A percentile compares a stretch with the other conserved stretches of the same genome.
Evolutionary conservation across 1,284 basidiomycete species (phyloP).

Genomic region (Leccinum variabile): DNA sequence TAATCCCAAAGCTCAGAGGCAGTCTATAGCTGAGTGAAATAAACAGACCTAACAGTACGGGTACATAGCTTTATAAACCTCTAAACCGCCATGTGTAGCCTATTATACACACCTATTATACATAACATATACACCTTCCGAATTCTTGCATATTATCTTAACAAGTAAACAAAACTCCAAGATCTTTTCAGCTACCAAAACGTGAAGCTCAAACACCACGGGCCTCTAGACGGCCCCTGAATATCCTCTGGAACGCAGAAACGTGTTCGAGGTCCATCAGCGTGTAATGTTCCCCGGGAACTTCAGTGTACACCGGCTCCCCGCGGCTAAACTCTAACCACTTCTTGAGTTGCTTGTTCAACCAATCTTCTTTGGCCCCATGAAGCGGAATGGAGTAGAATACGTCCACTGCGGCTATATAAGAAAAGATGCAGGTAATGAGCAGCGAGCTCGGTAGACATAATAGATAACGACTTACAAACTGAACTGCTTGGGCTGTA

Average conservation of each 20-base stretch:
- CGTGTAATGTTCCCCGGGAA: constrained; percentile 36
- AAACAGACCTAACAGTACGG: too few relatives aligned
- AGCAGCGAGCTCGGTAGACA: neutral
- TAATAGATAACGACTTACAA: constrained; percentile 6
- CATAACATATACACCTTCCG: too few relatives aligned
- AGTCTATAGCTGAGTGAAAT: too few relatives aligned
- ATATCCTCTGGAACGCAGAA: constrained; percentile 35
- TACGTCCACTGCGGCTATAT: constrained; percentile 20
- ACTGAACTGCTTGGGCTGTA: constrained; percentile 25
- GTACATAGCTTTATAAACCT: too few relatives aligned
- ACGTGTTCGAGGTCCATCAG: constrained; percentile 38
- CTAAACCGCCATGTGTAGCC: too few relatives aligned
- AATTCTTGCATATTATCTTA: too few relatives aligned
- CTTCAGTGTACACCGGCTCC: constrained; percentile 26
- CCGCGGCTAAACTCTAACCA: constrained; percentile 25
- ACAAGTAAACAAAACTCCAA: neutral
- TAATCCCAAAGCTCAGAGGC: too few relatives aligned
- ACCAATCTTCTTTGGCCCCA: constrained; percentile 26
- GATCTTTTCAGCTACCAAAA: neutral
- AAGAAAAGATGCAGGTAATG: neutral
- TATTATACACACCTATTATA: too few relatives aligned
- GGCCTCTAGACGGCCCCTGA: constrained; percentile 29
- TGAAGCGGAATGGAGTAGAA: constrained; percentile 29
- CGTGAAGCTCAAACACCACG: neutral
- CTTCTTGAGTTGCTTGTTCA: constrained; percentile 24